Evolutionary conservation across 257 asterid species (phyloP).

Genomic region (Solanum appendiculatum): DNA sequence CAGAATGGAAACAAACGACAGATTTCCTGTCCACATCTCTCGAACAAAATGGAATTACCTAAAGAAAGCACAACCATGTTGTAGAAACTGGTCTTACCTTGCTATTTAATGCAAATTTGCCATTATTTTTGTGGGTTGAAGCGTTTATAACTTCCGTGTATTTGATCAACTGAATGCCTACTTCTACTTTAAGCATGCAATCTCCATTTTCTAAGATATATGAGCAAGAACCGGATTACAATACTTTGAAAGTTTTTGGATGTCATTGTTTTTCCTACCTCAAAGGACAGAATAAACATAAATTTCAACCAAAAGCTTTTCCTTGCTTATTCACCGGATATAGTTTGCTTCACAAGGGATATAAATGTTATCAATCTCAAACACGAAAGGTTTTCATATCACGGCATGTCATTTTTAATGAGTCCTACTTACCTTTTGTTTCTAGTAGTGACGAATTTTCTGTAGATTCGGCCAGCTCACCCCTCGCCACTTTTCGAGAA

Average conservation of each 20-base stretch:
- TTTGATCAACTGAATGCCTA: neutral
- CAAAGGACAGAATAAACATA: neutral
- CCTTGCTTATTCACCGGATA: neutral
- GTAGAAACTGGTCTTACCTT: neutral
- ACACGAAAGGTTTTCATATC: neutral
- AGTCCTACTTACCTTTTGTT: neutral
- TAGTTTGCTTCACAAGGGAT: neutral
- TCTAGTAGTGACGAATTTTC: neutral
- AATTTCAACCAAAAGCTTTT: too few species aligned
- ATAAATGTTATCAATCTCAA: neutral
- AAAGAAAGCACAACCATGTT: neutral
- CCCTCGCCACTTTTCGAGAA: neutral
- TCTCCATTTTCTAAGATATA: neutral
- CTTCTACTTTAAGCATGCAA: neutral
- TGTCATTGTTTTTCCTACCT: neutral
- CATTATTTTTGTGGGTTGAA: neutral
- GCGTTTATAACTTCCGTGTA: neutral
- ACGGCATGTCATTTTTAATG: neutral
- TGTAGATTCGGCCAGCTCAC: neutral
- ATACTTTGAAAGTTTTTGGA: neutral
- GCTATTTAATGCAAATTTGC: neutral
- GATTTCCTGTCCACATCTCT: neutral
- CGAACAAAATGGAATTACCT: neutral
- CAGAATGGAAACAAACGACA: neutral
- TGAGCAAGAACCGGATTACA: neutral